A percentile compares a stretch with the other conserved stretches of the same genome.
Evolutionary conservation across 805 yeast genomes (phyloP).

Genomic region (Peterozyma toletana): DNA sequence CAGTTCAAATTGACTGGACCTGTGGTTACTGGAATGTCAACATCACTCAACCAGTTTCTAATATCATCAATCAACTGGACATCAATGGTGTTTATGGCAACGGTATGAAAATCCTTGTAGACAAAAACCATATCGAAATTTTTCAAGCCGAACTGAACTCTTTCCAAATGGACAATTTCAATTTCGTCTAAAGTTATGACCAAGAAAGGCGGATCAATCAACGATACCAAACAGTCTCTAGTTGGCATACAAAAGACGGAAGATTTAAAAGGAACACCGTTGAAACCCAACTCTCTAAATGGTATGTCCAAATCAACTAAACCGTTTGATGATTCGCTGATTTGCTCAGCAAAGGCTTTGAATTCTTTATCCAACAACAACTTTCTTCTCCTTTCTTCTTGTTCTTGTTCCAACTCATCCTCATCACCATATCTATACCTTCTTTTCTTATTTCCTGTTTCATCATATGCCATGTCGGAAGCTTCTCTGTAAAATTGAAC

Average conservation of each 20-base stretch:
- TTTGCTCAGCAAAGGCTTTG: slow-evolving; percentile 79
- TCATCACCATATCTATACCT: slow-evolving; percentile 90
- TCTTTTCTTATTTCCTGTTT: slow-evolving; percentile 91
- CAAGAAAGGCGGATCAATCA: slow-evolving; percentile 90
- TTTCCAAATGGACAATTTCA: slow-evolving; percentile 91
- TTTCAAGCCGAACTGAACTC: slow-evolving; percentile 94
- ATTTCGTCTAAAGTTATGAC: slow-evolving; percentile 88
- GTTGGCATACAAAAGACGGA: slow-evolving; percentile 95
- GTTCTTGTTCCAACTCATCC: slow-evolving; percentile 97
- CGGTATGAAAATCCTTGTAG: slow-evolving; percentile 90
- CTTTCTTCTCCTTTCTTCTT: slow-evolving; percentile 92
- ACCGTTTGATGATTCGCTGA: slow-evolving; percentile 83
- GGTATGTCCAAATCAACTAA: slow-evolving; percentile 86
- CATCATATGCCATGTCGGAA: slow-evolving; percentile 91
- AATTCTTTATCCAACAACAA: slow-evolving; percentile 89
- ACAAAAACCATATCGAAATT: slow-evolving; percentile 97
- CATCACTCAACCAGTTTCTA: slow-evolving; percentile 96
- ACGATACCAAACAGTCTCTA: slow-evolving; percentile 90
- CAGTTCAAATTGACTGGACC: slow-evolving; percentile 96
- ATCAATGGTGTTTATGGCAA: slow-evolving; percentile 91
- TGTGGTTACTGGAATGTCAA: slow-evolving; percentile 90
- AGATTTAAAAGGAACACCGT: slow-evolving; percentile 94
- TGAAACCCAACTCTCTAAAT: slow-evolving; percentile 92
- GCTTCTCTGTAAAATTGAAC: slow-evolving; percentile 97
- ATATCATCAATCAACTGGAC: slow-evolving; percentile 87